phyloP scores from a whole-genome alignment of 2,329 filamentous ascomycete species.

The Fusarium tjaetaba region DNA sequence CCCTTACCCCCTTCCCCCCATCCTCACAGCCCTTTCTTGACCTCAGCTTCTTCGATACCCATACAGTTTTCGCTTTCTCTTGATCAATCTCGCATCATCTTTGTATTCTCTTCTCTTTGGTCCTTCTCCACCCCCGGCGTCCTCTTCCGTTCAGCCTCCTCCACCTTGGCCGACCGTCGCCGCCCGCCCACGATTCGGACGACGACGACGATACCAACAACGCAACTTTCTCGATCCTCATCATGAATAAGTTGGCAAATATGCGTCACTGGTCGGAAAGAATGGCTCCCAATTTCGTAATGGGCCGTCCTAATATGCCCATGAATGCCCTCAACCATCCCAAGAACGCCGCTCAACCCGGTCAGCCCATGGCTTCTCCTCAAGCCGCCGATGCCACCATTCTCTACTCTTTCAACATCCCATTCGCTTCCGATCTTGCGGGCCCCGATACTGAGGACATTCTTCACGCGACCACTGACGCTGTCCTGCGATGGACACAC shows the following conservation, averaged over 20 bases:
- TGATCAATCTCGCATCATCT: conserved; percentile 29
- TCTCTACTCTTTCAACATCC: conserved; percentile 96
- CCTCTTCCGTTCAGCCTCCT: conserved; percentile 34
- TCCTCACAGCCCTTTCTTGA: conserved; percentile 35
- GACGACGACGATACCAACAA: conserved; percentile 39
- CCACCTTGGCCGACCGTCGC: conserved; percentile 42
- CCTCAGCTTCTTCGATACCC: conserved; percentile 41
- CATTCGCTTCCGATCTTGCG: conserved; percentile 90
- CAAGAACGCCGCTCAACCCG: conserved; percentile 63
- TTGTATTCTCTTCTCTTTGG: conserved; percentile 35
- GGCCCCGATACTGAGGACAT: conserved; percentile 96
- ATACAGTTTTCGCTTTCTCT: conserved; percentile 35
- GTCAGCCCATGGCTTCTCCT: conserved; percentile 70
- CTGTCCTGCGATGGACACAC: conserved; percentile 92
- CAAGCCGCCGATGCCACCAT: conserved; percentile 80
- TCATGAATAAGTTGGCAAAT: conserved; percentile 76
- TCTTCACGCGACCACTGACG: conserved; percentile 88
- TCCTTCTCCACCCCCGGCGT: conserved; percentile 33
- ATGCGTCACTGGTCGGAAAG: conserved; percentile 78
- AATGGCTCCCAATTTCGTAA: conserved; percentile 75
- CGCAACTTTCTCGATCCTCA: conserved; percentile 47
- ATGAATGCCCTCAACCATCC: conserved; percentile 66
- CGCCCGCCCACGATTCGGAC: conserved; percentile 42
- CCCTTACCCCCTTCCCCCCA: conserved; percentile 19
- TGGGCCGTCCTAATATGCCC: conserved; percentile 68